phyloP scores from a whole-genome alignment of 768 basidiomycete species.

The Mycena vitilis region DNA sequence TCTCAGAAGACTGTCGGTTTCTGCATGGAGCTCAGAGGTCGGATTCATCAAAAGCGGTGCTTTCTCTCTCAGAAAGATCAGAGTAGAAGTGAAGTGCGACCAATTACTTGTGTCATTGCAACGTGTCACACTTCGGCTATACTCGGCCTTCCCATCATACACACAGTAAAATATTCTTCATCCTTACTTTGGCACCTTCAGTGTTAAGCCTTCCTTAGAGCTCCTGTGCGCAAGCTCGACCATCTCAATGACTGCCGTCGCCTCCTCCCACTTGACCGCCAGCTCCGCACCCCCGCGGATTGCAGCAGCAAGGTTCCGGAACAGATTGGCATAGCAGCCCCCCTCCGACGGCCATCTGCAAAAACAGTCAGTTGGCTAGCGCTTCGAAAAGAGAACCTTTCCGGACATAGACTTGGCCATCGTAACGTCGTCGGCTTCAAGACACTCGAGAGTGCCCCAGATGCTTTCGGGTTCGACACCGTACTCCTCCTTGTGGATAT shows the following conservation, averaged over 20 bases:
- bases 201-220: slow-evolving; percentile 64
- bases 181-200: slow-evolving; percentile 44
- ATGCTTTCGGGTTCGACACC: slow-evolving; percentile 73
- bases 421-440: slow-evolving; percentile 59
- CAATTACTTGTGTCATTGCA: too few relatives aligned
- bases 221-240: slow-evolving; percentile 81
- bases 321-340: slow-evolving; percentile 71
- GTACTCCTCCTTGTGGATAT: slow-evolving; percentile 58
- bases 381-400: not conserved
- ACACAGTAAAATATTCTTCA: too few relatives aligned
- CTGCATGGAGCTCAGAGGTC: slow-evolving; percentile 17
- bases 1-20: slow-evolving; percentile 14
- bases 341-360: slow-evolving; percentile 73
- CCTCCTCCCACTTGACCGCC: slow-evolving; percentile 80
- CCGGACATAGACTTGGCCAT: slow-evolving; percentile 52
- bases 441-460: slow-evolving; percentile 71
- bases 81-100: slow-evolving; percentile 7
- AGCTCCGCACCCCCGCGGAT: slow-evolving; percentile 66
- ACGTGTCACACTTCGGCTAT: too few relatives aligned
- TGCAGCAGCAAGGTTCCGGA: slow-evolving; percentile 72
- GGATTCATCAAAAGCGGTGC: slow-evolving; percentile 31
- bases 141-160: too few relatives aligned
- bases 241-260: slow-evolving; percentile 77
- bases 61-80: slow-evolving; percentile 29
- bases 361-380: slow-evolving; percentile 8